Evolutionary conservation across 805 yeast species (phyloP), one percentile per base, ranked within the genome.

Genomic region (Barnettozyma sucrosica): DNA sequence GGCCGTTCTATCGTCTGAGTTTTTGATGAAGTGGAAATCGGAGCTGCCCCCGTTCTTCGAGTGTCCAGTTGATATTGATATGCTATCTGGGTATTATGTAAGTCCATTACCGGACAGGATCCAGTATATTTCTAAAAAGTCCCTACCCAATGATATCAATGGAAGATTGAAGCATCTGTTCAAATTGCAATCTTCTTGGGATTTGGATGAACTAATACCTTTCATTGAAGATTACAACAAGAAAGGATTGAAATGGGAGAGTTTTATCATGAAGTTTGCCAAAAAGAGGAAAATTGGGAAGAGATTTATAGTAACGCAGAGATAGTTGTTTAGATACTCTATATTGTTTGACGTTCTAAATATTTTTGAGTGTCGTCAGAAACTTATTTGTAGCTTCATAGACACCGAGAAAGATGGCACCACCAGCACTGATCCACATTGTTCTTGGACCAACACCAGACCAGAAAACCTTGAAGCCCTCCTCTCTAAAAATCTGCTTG

Each of bases 391-490:
- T 57, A 20, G 82, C 65, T 66, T 95, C 99, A 62, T 93, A 93
- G 47, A 88, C 87, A 5, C 99, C 99, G 48, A 93, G 71, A 70
- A 95, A 93, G 16, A 95, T 89, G 16, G 98, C 97, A 25, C 99
- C 99, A 19, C 99, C 99, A 5, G 95, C 93, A 68, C 95, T 83
- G 48, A 93, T 92, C 99, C 99, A 93, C 79, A 86, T 74, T 0
- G 97, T 90, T 64, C 99, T 76, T 5, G 99, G 98, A 0, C 96
- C 97, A 24, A 92, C 75, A 13, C 99, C 99, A 43, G 77, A 77
- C 62, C 80, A 77, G 55, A 93, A 89, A 1, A 85, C 89, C 7
- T 62, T 55, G 36, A 71, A 67, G 0, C 97, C 97, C 62, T 89
- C 97, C 47, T 85, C 89, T 19, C 60, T 62, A n/a, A 74, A 65